A percentile compares a stretch with the other conserved stretches of the same genome.
phyloP scores from a whole-genome alignment of 2,329 filamentous ascomycete genomes.

The Zymoseptoria pseudotritici region DNA sequence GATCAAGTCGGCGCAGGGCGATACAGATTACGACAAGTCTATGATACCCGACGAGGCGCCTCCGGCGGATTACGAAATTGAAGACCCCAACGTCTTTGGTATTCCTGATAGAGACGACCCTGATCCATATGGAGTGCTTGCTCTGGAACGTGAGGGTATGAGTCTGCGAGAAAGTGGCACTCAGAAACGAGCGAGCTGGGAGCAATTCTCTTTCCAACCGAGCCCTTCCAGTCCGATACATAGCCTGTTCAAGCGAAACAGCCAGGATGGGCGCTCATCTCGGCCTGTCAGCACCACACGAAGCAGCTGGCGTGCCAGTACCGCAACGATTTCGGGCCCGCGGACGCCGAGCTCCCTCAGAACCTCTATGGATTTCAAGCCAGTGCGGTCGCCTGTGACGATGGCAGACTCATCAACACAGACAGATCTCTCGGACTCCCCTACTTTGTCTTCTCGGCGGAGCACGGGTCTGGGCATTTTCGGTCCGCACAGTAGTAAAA shows the following conservation, averaged over 20 bases:
- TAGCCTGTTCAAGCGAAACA: conserved; percentile 54
- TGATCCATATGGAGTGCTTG: conserved; percentile 84
- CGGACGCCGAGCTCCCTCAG: conserved; percentile 26
- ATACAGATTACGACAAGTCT: conserved; percentile 62
- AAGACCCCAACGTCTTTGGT: conserved; percentile 57
- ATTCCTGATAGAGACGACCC: conserved; percentile 73
- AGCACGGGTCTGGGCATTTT: not conserved
- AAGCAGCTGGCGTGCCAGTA: conserved; percentile 53
- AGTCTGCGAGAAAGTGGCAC: conserved; percentile 87
- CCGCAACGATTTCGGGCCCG: conserved; percentile 6
- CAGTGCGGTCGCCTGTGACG: conserved; percentile 4
- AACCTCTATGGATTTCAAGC: conserved; percentile 21
- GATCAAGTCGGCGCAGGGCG: conserved; percentile 79
- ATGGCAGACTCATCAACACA: conserved; percentile 28
- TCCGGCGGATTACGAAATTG: conserved; percentile 64
- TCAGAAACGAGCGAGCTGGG: conserved; percentile 63
- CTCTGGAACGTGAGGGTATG: conserved; percentile 81
- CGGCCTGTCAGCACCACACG: conserved; percentile 40
- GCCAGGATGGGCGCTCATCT: conserved; percentile 37
- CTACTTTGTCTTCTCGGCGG: not conserved
- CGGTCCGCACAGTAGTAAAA: conserved; percentile 18
- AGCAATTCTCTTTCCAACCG: conserved; percentile 75
- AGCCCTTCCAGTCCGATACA: conserved; percentile 66
- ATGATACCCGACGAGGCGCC: conserved; percentile 63
- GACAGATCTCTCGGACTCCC: conserved; percentile 16